Evolutionary conservation across 345 rosid genomes (phyloP).

Genomic region (Sisymbrium altissimum): DNA sequence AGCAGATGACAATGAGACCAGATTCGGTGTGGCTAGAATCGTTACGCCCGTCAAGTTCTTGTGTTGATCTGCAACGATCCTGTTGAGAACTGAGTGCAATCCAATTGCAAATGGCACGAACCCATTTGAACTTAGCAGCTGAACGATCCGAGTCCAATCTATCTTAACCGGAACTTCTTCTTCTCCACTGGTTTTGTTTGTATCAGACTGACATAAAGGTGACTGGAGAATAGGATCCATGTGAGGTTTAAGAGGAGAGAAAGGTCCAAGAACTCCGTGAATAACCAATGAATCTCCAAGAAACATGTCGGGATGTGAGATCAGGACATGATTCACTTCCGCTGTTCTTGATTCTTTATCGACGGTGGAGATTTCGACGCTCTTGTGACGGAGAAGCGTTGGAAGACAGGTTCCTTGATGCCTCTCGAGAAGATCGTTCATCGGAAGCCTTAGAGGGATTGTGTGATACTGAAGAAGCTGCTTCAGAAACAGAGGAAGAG

Average conservation of each 20-base stretch:
- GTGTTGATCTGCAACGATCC: slow-evolving; percentile 44
- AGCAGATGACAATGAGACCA: slow-evolving; percentile 45
- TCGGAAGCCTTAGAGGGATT: slow-evolving; percentile 47
- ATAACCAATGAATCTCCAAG: slow-evolving; percentile 57
- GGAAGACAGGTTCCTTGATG: slow-evolving; percentile 55
- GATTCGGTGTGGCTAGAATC: slow-evolving; percentile 56
- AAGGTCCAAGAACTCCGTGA: slow-evolving; percentile 68
- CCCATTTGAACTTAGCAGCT: slow-evolving; percentile 60
- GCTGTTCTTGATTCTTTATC: slow-evolving; percentile 33
- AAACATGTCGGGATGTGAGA: slow-evolving; percentile 68
- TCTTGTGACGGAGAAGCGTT: slow-evolving; percentile 50
- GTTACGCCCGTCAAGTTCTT: slow-evolving; percentile 48
- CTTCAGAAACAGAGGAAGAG: slow-evolving; percentile 49
- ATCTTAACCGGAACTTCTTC: slow-evolving; percentile 17
- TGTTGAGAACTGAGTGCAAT: slow-evolving; percentile 58
- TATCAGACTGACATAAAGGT: slow-evolving; percentile 32
- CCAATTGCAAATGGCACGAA: slow-evolving; percentile 72
- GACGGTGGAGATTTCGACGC: slow-evolving; percentile 44
- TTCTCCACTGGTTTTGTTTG: slow-evolving; percentile 23
- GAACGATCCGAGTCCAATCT: slow-evolving; percentile 62
- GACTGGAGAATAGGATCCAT: background rate
- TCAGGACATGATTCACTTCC: slow-evolving; percentile 52
- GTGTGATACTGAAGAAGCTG: slow-evolving; percentile 71
- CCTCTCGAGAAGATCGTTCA: slow-evolving; percentile 46
- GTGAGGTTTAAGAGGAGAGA: slow-evolving; percentile 37